These are phyloP conservation scores for Aspergillus pseudoterreus DNA, from an alignment of 2,329 filamentous ascomycete genomes.

Conservation along the genomic window DNA sequence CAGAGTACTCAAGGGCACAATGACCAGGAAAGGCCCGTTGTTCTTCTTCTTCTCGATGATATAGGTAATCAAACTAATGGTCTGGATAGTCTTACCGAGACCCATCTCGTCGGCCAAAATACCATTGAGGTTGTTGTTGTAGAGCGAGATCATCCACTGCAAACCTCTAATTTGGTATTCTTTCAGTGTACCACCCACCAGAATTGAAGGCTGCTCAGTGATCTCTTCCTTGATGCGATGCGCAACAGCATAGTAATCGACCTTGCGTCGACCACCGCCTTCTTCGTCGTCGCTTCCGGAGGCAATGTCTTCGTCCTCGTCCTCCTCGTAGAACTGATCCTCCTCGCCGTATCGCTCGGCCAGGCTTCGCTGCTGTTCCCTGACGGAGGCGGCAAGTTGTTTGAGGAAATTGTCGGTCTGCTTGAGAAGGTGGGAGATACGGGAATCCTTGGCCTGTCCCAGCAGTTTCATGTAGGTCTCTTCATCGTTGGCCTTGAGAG, in stretches of 20 bases:
- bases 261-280: constrained; percentile 65
- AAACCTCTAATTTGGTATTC: constrained; percentile 98
- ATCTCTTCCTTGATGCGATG: constrained; percentile 95
- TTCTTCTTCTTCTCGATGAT: constrained; percentile 95
- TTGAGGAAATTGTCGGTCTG: constrained; percentile 98
- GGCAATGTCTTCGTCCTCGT: constrained; percentile 64
- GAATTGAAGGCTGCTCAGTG: constrained; percentile 72
- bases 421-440: constrained; percentile 93
- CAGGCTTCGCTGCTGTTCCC: constrained; percentile 83
- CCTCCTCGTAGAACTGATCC: constrained; percentile 50
- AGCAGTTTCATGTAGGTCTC: constrained; percentile 97
- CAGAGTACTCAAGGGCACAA: constrained; percentile 92
- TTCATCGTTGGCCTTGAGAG: constrained; percentile 97
- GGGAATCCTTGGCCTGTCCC: constrained; percentile 97
- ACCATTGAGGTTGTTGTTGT: constrained; percentile 99
- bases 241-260: constrained; percentile 98
- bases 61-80: constrained; percentile 95
- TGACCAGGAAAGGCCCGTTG: constrained; percentile 88
- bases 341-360: constrained; percentile 74
- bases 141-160: constrained; percentile 99
- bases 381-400: constrained; percentile 91
- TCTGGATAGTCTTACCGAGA: constrained; percentile 99
- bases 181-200: constrained; percentile 89
- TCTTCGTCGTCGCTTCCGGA: constrained; percentile 65
- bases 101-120: constrained; percentile 99